phyloP scores from a whole-genome alignment of 1,139 yeast genomes.

The Entelexis paramagnoliae region DNA sequence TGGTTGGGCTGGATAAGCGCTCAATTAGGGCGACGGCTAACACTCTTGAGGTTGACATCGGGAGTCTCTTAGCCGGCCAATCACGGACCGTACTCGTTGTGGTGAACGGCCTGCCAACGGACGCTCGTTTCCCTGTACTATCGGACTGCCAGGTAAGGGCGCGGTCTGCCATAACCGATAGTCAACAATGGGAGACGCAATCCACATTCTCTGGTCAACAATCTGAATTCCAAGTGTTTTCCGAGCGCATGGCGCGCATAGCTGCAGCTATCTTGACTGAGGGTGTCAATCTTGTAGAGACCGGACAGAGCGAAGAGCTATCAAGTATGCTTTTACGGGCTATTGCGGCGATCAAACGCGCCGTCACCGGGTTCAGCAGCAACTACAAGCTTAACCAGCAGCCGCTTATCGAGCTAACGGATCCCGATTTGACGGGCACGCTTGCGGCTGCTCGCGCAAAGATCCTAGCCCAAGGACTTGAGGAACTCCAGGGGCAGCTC shows the following conservation, averaged over 20 bases:
- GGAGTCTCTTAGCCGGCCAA: constrained; percentile 14
- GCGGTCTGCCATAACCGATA: neutral
- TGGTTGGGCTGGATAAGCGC: neutral
- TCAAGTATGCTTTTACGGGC: neutral
- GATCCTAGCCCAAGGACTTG: constrained; percentile 6
- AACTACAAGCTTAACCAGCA: neutral
- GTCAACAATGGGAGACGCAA: neutral
- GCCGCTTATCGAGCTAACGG: neutral
- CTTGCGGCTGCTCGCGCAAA: neutral
- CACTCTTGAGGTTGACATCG: constrained; percentile 1
- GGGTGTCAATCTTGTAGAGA: neutral
- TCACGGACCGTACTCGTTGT: neutral
- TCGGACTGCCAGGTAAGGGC: neutral
- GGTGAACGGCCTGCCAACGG: neutral
- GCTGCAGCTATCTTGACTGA: constrained; percentile 3
- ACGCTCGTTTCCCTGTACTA: neutral
- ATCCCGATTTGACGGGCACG: neutral
- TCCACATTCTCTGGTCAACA: neutral
- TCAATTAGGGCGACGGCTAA: neutral
- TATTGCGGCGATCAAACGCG: neutral
- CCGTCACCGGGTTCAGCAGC: neutral
- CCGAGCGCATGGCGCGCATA: constrained; percentile 7
- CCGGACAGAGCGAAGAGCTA: neutral
- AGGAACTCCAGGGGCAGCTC: neutral
- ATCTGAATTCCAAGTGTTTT: constrained; percentile 1